Base-by-base conservation (phyloP, 2,329 filamentous ascomycete species). In the Talaromyces verruculosus region DNA sequence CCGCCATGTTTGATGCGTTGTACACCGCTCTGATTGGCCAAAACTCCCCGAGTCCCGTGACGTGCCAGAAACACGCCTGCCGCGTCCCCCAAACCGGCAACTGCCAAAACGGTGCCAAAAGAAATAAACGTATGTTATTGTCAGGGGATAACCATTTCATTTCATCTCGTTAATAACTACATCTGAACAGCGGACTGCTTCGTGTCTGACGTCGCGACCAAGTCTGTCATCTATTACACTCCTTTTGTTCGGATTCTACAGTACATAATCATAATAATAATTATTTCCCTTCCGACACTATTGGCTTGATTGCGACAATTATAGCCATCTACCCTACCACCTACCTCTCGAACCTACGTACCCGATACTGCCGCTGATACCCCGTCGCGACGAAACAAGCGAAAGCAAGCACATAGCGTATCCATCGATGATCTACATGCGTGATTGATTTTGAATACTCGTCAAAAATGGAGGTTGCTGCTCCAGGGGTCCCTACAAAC, bases 401-500 rank as follows among this genome's bases (percentile, higher is more conserved):
- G 39, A 33, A 45, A 60, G 17, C 13, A 45, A 33, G 37, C 57
- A 33, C 39, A 30, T 5, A 15, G 22, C 7, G 43, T 10, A 43
- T 30, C 22, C 4, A 67, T 76, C 73, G 68, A 80, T 80, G 78
- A 73, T 68, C 71, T 63, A 66, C 61, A 67, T 67, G 67, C 66
- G 53, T 64, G 68, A 66, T 63, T 69, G 67, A 72, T 74, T 75
- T 58, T 7, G 35, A 25, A 57, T 25, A 41, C n/a, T 43, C 35
- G 33, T 58, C 30, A 69, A 72, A 67, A 62, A 79, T 79, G 77
- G 77, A 79, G 72, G 77, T 79, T 66, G 76, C 74, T 71, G 72
- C 75, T 65, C 67, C 74, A 58, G 76, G 71, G 70, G 72, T 73
- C 64, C 57, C 57, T 37, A 71, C 77, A 45, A 78, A 79, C 70